phyloP scores from a whole-genome alignment of 1,284 basidiomycete species.

The Apiotrichum gamsii region DNA sequence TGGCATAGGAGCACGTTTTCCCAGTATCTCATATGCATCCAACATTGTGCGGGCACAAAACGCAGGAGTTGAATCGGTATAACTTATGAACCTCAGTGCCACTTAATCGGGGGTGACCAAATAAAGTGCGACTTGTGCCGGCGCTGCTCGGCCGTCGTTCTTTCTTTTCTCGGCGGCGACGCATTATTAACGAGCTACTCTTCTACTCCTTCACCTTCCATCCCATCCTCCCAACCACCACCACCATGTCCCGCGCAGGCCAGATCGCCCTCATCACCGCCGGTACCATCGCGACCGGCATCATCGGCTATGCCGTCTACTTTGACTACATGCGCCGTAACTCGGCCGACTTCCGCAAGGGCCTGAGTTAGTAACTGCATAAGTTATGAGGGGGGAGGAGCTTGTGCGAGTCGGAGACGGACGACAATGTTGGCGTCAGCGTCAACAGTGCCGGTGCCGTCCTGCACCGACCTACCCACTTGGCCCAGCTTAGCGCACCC shows the following conservation, averaged over 20 bases:
- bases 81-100: too few species aligned
- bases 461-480: too few species aligned
- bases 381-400: neutral
- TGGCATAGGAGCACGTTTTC: too few species aligned
- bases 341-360: slow-evolving; percentile 79
- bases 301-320: slow-evolving; percentile 76
- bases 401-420: neutral
- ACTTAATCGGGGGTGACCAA: neutral
- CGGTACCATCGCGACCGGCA: slow-evolving; percentile 55
- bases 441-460: too few species aligned
- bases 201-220: neutral
- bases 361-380: slow-evolving; percentile 60
- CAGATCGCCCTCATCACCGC: slow-evolving; percentile 61
- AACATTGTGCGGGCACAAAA: too few species aligned
- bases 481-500: too few species aligned
- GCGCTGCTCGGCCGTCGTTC: neutral
- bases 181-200: neutral
- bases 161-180: neutral
- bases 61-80: too few species aligned
- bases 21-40: too few species aligned
- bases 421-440: neutral
- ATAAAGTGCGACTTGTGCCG: neutral
- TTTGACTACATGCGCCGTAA: slow-evolving; percentile 93
- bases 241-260: slow-evolving; percentile 35
- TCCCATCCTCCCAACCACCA: neutral